Conservation (phyloP, 768 basidiomycete species). For the Floccularia luteovirens region DNA sequence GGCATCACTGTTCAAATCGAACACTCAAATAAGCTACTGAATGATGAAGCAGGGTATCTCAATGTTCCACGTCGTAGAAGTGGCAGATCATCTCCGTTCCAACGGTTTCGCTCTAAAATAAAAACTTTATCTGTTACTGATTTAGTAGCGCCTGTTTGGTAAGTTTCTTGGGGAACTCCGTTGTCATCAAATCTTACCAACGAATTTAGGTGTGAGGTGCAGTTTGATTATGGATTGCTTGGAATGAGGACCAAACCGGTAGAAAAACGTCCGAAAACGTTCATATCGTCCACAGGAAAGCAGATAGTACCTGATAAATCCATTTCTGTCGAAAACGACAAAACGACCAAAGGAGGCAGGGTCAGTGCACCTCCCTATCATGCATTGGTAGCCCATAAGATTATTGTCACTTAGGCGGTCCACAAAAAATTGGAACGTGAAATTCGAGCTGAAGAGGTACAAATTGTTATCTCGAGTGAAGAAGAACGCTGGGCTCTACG, state of each 20-base stretch:
- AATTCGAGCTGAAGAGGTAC: slow-evolving; percentile 48
- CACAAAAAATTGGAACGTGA: slow-evolving; percentile 77
- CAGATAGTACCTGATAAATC: slow-evolving; percentile 44
- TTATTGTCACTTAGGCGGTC: slow-evolving; percentile 37
- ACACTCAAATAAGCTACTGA: no score
- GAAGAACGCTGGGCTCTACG: slow-evolving; percentile 80
- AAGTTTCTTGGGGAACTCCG: slow-evolving; percentile 10
- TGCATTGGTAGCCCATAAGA: not conserved
- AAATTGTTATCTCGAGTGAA: slow-evolving; percentile 37
- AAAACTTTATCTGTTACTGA: slow-evolving; percentile 54
- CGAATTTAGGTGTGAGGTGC: slow-evolving; percentile 64
- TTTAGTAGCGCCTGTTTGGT: slow-evolving; percentile 57
- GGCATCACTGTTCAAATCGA: no score
- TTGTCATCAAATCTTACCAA: slow-evolving; percentile 1
- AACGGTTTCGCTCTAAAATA: slow-evolving; percentile 1
- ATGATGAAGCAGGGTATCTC: no score
- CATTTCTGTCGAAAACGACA: slow-evolving; percentile 49
- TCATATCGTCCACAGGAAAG: slow-evolving; percentile 52
- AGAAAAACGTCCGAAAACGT: slow-evolving; percentile 43
- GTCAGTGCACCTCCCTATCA: slow-evolving; percentile 27
- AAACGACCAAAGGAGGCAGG: slow-evolving; percentile 40
- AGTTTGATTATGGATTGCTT: slow-evolving; percentile 68
- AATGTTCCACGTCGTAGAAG: no score
- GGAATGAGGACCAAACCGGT: slow-evolving; percentile 46
- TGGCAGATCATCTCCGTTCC: not conserved